These are phyloP conservation scores for Cyclaneusma minus DNA, from an alignment of 2,329 filamentous ascomycete genomes.

Conservation along the genomic window DNA sequence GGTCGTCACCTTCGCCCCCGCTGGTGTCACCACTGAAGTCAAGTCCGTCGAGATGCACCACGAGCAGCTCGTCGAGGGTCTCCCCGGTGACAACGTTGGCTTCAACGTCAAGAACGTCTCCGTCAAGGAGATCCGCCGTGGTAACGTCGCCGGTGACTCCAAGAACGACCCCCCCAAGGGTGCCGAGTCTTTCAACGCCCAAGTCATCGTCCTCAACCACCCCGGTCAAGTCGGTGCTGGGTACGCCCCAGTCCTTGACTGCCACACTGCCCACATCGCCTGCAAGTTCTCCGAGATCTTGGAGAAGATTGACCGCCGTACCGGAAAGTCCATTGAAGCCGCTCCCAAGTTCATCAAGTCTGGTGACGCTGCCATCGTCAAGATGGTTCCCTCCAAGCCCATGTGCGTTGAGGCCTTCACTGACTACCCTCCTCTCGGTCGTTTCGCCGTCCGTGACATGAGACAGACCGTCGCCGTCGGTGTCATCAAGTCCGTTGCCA, in stretches of 20 bases:
- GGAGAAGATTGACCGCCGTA: constrained; percentile 99
- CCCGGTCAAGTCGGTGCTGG: constrained; percentile 97
- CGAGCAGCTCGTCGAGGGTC: constrained; percentile 92
- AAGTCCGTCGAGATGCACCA: constrained; percentile 99
- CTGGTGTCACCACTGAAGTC: constrained; percentile 99
- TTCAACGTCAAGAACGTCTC: constrained; percentile 99
- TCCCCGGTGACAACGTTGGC: constrained; percentile 99
- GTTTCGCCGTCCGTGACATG: constrained; percentile 99
- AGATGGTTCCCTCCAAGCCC: constrained; percentile 99
- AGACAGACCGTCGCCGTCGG: constrained; percentile 77
- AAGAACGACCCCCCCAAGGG: constrained; percentile 96
- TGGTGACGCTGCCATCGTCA: constrained; percentile 99
- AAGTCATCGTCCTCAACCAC: constrained; percentile 99
- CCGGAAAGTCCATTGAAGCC: constrained; percentile 89
- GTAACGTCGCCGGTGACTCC: constrained; percentile 98
- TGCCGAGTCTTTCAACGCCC: constrained; percentile 91
- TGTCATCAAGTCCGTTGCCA: constrained; percentile 72
- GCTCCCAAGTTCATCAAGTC: constrained; percentile 99
- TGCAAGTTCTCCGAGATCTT: constrained; percentile 99
- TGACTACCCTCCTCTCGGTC: constrained; percentile 96
- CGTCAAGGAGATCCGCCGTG: constrained; percentile 99
- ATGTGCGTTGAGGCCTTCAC: constrained; percentile 99
- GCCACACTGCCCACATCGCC: constrained; percentile 99
- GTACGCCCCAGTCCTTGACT: constrained; percentile 98
- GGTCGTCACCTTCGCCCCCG: constrained; percentile 96